Evolutionary conservation across 179 eudicot genomes (phyloP).

Genomic region (Dionaea muscipula): DNA sequence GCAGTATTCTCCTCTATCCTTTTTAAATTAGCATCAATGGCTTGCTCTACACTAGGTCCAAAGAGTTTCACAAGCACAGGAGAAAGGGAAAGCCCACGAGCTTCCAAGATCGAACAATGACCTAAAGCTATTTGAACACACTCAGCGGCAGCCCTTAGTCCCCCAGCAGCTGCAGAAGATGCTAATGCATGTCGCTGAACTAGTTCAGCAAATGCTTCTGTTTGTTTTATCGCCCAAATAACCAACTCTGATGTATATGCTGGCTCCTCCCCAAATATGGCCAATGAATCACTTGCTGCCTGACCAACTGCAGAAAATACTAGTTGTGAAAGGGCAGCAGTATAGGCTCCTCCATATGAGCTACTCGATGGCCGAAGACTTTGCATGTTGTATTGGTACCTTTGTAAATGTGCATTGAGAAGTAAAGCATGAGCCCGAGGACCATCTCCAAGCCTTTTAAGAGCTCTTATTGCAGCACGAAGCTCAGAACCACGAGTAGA

Average conservation of each 20-base stretch:
- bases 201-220: conserved; percentile 71
- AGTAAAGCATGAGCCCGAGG: conserved; percentile 88
- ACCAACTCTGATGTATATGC: conserved; percentile 92
- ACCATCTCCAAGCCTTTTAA: conserved; percentile 87
- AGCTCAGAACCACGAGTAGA: conserved; percentile 92
- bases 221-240: conserved; percentile 89
- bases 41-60: conserved; percentile 92
- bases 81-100: conserved; percentile 87
- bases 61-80: conserved; percentile 80
- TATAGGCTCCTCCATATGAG: conserved; percentile 98
- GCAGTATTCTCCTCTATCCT: conserved; percentile 95
- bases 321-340: conserved; percentile 89
- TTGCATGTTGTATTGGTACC: conserved; percentile 81
- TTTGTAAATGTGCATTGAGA: conserved; percentile 84
- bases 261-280: conserved; percentile 75
- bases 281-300: conserved; percentile 71
- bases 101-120: conserved; percentile 87
- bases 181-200: conserved; percentile 93
- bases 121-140: conserved; percentile 98
- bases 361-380: conserved; percentile 92
- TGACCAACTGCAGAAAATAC: conserved; percentile 92
- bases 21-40: conserved; percentile 81
- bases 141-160: conserved; percentile 91
- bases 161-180: conserved; percentile 98
- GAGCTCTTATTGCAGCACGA: conserved; percentile 75